A percentile compares a stretch with the other conserved stretches of the same genome.
These are phyloP conservation scores for Mucor irregularis DNA, from an alignment of 371 early-diverging fungal genomes.

Conservation along the genomic window DNA sequence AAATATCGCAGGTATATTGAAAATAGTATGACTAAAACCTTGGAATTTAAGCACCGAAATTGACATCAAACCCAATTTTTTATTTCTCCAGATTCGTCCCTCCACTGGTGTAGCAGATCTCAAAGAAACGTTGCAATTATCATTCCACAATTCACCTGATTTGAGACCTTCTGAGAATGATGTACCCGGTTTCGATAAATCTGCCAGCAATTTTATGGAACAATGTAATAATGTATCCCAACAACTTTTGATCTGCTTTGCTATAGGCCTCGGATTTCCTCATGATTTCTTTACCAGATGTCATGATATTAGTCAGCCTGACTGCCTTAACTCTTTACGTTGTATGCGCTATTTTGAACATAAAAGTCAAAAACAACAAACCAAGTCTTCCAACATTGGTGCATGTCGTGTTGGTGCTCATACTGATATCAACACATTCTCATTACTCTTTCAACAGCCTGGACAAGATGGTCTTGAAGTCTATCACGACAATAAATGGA, in stretches of 20 bases:
- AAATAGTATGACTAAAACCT: background rate
- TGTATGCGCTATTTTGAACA: constrained; percentile 21
- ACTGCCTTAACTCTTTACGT: constrained; percentile 22
- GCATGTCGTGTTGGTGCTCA: constrained; percentile 14
- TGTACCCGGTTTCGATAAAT: constrained; percentile 17
- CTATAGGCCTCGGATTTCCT: constrained; percentile 22
- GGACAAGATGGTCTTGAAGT: constrained; percentile 25
- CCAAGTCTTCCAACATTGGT: constrained; percentile 5
- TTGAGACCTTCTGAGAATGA: constrained; percentile 18
- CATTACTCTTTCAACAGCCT: constrained; percentile 21
- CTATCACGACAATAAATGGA: constrained; percentile 13
- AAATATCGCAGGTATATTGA: constrained; percentile 18
- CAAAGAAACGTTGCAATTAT: constrained; percentile 22
- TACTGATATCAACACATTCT: constrained; percentile 22
- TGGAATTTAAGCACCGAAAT: background rate
- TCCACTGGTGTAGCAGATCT: constrained; percentile 18
- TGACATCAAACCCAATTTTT: background rate
- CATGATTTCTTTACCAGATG: constrained; percentile 23
- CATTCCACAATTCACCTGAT: constrained; percentile 17
- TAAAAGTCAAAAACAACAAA: constrained; percentile 11
- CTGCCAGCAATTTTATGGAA: constrained; percentile 14
- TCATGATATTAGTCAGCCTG: constrained; percentile 24
- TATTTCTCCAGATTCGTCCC: constrained; percentile 8
- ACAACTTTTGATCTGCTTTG: constrained; percentile 23
- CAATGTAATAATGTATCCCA: constrained; percentile 23